Percentiles rank a stretch among this genome's conserved stretches.
These are phyloP conservation scores for Aspergillus saccharolyticus DNA, from an alignment of 495 filamentous ascomycete species.

Conservation along the genomic window DNA sequence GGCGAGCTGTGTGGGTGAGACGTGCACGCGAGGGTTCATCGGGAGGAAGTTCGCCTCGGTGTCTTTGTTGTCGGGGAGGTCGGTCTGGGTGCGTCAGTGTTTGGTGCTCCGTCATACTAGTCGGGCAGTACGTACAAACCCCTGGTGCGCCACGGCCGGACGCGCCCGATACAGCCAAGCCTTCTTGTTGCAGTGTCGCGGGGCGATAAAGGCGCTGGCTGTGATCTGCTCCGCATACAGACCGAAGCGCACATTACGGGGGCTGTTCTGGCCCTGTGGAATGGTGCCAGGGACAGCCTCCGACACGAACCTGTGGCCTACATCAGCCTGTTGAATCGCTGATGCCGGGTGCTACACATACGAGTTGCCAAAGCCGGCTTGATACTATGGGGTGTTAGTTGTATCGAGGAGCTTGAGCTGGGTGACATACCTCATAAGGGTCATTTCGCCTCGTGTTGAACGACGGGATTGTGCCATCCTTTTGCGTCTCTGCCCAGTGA, in stretches of 20 bases:
- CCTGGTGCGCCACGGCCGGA: conserved; percentile 47
- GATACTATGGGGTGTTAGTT: conserved; percentile 37
- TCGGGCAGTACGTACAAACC: conserved; percentile 38
- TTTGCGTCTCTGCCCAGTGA: conserved; percentile 55
- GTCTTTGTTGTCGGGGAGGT: conserved; percentile 42
- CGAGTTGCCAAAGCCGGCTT: conserved; percentile 50
- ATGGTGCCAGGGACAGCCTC: conserved; percentile 48
- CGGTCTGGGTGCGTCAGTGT: conserved; percentile 30
- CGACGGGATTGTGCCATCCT: conserved; percentile 44
- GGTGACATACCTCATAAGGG: conserved; percentile 40
- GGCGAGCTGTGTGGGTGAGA: conserved; percentile 52
- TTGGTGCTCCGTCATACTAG: conserved; percentile 6
- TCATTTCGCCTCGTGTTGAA: conserved; percentile 47
- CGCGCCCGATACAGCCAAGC: conserved; percentile 46
- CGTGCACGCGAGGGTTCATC: conserved; percentile 51
- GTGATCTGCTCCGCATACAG: conserved; percentile 47
- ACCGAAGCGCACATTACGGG: conserved; percentile 43
- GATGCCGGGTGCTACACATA: conserved; percentile 29
- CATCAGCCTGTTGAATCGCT: conserved; percentile 26
- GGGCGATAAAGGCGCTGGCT: conserved; percentile 44
- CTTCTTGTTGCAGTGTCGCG: conserved; percentile 45
- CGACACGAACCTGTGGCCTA: conserved; percentile 32
- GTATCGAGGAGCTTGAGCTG: conserved; percentile 17
- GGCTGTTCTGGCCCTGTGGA: conserved; percentile 45
- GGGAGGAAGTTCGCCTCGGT: conserved; percentile 45